A percentile compares a stretch with the other conserved stretches of the same genome.
These are phyloP conservation scores for Nidula niveotomentosa DNA, from an alignment of 1,284 basidiomycete genomes.

Conservation along the genomic window DNA sequence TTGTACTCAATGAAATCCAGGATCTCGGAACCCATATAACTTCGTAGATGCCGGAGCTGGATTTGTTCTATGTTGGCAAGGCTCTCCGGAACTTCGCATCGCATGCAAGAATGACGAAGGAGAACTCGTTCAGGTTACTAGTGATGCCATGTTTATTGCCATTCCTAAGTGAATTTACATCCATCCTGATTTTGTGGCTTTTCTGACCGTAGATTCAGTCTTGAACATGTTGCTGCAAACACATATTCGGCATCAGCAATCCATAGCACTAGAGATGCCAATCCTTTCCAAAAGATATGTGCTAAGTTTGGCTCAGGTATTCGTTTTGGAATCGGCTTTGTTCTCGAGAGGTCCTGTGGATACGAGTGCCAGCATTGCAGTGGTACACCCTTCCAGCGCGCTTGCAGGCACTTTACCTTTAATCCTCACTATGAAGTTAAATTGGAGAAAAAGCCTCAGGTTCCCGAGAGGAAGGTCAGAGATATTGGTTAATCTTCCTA, in stretches of 20 bases:
- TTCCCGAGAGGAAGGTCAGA: slow-evolving; percentile 53
- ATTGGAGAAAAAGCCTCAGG: slow-evolving; percentile 50
- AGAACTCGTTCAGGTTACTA: slow-evolving; percentile 85
- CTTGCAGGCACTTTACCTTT: slow-evolving; percentile 85
- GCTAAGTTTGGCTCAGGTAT: slow-evolving; percentile 88
- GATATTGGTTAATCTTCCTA: neutral
- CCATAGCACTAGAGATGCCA: slow-evolving; percentile 6
- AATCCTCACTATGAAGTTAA: slow-evolving; percentile 82
- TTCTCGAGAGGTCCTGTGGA: slow-evolving; percentile 84
- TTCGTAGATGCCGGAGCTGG: slow-evolving; percentile 82
- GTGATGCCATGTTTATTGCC: slow-evolving; percentile 78
- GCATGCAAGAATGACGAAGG: slow-evolving; percentile 73
- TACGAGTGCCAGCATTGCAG: slow-evolving; percentile 69
- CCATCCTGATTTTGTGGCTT: neutral
- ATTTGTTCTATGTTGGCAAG: slow-evolving; percentile 87
- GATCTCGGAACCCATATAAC: slow-evolving; percentile 82
- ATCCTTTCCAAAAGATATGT: slow-evolving; percentile 56
- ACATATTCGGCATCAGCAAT: no score
- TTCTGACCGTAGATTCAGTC: slow-evolving; percentile 11
- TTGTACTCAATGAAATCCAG: slow-evolving; percentile 34
- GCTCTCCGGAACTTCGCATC: slow-evolving; percentile 73
- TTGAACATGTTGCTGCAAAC: slow-evolving; percentile 16
- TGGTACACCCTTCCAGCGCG: slow-evolving; percentile 69
- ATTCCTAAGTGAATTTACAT: slow-evolving; percentile 76
- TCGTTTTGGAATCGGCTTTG: slow-evolving; percentile 88